A percentile compares a stretch with the other conserved stretches of the same genome.
These are phyloP conservation scores for Xylariaceae sp. DNA, from an alignment of 2,329 filamentous ascomycete genomes.

Conservation along the genomic window DNA sequence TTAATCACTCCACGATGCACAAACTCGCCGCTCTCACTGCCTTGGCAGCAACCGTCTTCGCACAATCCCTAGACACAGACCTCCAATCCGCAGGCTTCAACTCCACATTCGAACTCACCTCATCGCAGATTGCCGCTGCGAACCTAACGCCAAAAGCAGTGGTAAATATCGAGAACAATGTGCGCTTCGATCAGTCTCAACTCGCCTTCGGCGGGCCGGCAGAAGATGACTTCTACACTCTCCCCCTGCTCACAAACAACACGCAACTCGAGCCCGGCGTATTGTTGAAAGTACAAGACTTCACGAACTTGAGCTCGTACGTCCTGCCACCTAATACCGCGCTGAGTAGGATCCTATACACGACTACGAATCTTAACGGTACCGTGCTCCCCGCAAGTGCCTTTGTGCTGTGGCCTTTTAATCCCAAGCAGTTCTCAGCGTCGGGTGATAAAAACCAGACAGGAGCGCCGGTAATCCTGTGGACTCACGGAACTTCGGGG, in stretches of 20 bases:
- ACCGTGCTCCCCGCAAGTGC: slow-evolving; percentile 46
- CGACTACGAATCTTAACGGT: slow-evolving; percentile 43
- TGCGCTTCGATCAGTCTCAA: slow-evolving; percentile 32
- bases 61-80: neutral
- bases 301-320: slow-evolving; percentile 38
- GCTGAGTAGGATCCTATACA: slow-evolving; percentile 49
- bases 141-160: slow-evolving; percentile 19
- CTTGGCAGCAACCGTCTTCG: neutral
- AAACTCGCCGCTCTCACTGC: neutral
- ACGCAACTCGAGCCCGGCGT: slow-evolving; percentile 31
- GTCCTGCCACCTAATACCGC: slow-evolving; percentile 40
- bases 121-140: slow-evolving; percentile 23
- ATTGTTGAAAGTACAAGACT: slow-evolving; percentile 39
- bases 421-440: slow-evolving; percentile 5
- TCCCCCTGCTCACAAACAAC: slow-evolving; percentile 21
- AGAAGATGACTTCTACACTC: slow-evolving; percentile 41
- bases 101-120: slow-evolving; percentile 28
- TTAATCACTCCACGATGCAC: neutral
- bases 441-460: slow-evolving; percentile 19
- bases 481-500: slow-evolving; percentile 46
- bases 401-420: slow-evolving; percentile 49
- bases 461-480: slow-evolving; percentile 32
- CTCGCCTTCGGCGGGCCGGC: slow-evolving; percentile 32
- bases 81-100: slow-evolving; percentile 26
- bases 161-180: slow-evolving; percentile 21